Evolutionary conservation across 2,329 filamentous ascomycete genomes (phyloP), one percentile per base, ranked within the genome.

Genomic region (Lasiodiplodia citricola): DNA sequence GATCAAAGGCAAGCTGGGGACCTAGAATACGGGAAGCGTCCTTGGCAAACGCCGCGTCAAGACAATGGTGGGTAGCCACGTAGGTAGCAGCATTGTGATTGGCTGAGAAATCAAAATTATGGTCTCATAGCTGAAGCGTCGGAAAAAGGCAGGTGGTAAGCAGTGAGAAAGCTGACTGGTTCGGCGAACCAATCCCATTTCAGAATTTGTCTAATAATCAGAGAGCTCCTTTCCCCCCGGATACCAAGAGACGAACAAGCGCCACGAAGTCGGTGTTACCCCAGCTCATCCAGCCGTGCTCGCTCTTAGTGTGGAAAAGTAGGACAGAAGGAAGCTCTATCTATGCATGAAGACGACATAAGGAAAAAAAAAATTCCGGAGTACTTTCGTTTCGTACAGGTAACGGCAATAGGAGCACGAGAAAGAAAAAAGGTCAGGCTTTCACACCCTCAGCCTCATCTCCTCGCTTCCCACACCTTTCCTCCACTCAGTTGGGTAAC

Each of bases 321-420:
- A 35, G 25, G 37, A 16, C 13, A 56, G 18, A 41, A 65, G 35
- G 35, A 64, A 38, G 60, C 60, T 64, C 44, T 52, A 38, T 64
- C 60, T 64, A 64, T 64, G 60, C 60, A 31, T 64, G 60, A 38
- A 52, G 16, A 38, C 16, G 28, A 25, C 28, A 14, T 18, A 64
- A 52, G 21, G 47, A 41, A 52, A 37, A 47, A 47, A 52, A 51
- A 10, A 16, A 23, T 35, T 14, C 21, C 44, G 5, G 28, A 35
- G 41, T 44, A 62, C 58, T 62, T 60, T 62, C 58, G 41, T 62
- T 62, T 64, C 60, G 60, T 64, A 64, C 60, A 64, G 60, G 44
- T 25, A 35, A 25, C 37, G 31, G 28, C 5, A 47, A 51, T 21
- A 44, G 44, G 44, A 23, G 21, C 18, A 35, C 14, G 58, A 63